Evolutionary conservation across 2,329 filamentous ascomycete genomes (phyloP).

Genomic region (Diaporthe amygdali): DNA sequence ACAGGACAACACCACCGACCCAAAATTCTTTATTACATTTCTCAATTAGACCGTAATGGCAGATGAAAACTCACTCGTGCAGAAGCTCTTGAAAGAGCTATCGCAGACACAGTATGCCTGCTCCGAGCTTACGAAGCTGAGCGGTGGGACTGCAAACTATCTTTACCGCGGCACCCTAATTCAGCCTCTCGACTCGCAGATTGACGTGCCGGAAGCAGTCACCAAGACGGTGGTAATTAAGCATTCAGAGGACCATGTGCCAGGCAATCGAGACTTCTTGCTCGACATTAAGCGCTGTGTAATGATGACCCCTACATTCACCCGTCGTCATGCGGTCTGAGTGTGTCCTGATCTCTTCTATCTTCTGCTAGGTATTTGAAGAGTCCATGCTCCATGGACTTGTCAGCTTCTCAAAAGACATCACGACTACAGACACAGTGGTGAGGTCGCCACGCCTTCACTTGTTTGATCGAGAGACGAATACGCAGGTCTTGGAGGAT

Average conservation of each 20-base stretch:
- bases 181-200: slow-evolving; percentile 27
- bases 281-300: slow-evolving; percentile 42
- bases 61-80: background rate
- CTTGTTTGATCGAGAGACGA: slow-evolving; percentile 36
- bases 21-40: no score
- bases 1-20: background rate
- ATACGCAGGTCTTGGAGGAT: slow-evolving; percentile 44
- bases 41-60: background rate
- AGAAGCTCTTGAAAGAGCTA: slow-evolving; percentile 21
- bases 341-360: background rate
- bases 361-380: slow-evolving; percentile 33
- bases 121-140: slow-evolving; percentile 38
- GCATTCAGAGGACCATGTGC: slow-evolving; percentile 38
- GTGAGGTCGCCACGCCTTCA: slow-evolving; percentile 40
- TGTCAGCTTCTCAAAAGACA: slow-evolving; percentile 24
- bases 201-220: background rate
- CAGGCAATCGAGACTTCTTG: slow-evolving; percentile 40
- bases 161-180: slow-evolving; percentile 44
- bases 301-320: background rate
- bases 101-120: slow-evolving; percentile 39
- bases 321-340: background rate
- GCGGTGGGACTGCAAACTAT: slow-evolving; percentile 46
- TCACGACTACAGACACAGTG: slow-evolving; percentile 19
- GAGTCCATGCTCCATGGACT: slow-evolving; percentile 36
- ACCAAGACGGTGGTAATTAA: slow-evolving; percentile 43